Evolutionary conservation across 179 eudicot species (phyloP), one percentile per base, ranked within the genome.

Genomic region (Heliamphora ciliata): DNA sequence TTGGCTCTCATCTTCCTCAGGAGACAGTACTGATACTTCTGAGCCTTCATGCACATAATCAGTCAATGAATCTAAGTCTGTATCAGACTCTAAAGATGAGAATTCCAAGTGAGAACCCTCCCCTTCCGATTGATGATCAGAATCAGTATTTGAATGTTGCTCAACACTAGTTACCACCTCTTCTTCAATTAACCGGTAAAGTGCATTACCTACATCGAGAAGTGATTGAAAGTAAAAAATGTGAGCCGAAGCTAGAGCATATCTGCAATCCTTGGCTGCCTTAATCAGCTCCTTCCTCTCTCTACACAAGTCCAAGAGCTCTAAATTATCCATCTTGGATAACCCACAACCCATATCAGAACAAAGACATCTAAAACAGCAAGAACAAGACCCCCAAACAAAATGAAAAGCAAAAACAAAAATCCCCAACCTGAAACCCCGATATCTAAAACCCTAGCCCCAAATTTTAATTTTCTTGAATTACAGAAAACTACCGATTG

Each of bases 221-320:
- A 78, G 55, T 56, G 80, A 78, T 8, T 47, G 56, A n/a, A 78
- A 78, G 80, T 63, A 78, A n/a, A 10, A 10, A 78, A 47, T 18
- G 46, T 78, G 80, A 63, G 80, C 58, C 1, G 58, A 78, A 63
- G 80, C 80, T 47, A 78, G 69, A 17, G 80, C 71, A 48, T 9
- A 78, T 40, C 71, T 56, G 2, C 54, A 63, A 18, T 78, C 70
- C 56, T 4, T 50, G 70, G 71, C 70, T n/a, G 80, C 58, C 71
- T 78, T 78, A 40, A 78, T 78, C 55, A 78, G 4, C 56, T 78
- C 21, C 80, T 78, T 78, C 80, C 80, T 78, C 40, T 78, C 31
- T 78, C 71, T 61, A 61, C 80, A 78, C 31, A 59, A n/a, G 2
- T 46, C 60, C 68, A 77, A 31, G 17, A 77, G 21, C 51, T 59